Conservation (phyloP, 148 eudicot genomes). For the Tetragonia tetragonoides region DNA sequence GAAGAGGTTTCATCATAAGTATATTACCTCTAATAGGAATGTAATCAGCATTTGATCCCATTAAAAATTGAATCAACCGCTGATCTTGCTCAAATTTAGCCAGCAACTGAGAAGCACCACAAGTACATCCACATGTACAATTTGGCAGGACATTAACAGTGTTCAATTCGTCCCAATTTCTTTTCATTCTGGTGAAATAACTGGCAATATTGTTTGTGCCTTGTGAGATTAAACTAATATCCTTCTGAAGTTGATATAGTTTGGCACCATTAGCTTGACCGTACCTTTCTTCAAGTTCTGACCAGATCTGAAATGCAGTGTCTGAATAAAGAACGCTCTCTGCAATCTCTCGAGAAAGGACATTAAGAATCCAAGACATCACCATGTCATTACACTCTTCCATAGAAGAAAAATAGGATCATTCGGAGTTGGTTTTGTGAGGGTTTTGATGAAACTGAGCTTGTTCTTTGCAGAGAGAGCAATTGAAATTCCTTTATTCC, state of each 20-base stretch:
- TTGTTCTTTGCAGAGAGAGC: background rate
- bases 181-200: background rate
- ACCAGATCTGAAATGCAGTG: background rate
- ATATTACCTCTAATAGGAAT: background rate
- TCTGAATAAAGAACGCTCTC: background rate
- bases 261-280: background rate
- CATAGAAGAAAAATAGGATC: too few species aligned
- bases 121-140: background rate
- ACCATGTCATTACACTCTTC: background rate
- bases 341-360: background rate
- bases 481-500: background rate
- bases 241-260: background rate
- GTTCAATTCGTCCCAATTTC: background rate
- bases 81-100: background rate
- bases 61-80: background rate
- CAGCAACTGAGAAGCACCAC: background rate
- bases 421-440: too few species aligned
- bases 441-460: too few species aligned
- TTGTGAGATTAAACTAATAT: background rate
- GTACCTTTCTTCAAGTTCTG: background rate
- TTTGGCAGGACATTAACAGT: background rate
- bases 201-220: background rate
- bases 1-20: background rate
- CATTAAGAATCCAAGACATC: background rate
- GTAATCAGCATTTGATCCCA: background rate